Conservation (phyloP, 2,329 filamentous ascomycete species). For the Mycosphaerelloides madeirae region DNA sequence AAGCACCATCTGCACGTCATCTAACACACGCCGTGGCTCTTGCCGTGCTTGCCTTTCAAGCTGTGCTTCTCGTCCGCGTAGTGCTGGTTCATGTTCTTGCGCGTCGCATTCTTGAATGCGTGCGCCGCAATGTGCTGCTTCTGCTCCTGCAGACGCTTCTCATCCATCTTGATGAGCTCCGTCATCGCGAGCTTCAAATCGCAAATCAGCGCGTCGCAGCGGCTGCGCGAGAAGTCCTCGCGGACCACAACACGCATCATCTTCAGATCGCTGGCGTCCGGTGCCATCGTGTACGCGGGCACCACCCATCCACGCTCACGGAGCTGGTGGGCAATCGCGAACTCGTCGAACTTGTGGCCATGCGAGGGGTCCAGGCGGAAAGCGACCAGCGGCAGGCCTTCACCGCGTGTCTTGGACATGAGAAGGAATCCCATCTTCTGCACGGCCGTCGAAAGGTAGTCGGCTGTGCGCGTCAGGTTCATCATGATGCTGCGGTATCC, state of each 20-base stretch:
- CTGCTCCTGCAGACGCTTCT: slow-evolving; percentile 63
- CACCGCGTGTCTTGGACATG: slow-evolving; percentile 73
- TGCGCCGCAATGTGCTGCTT: slow-evolving; percentile 44
- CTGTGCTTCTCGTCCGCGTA: slow-evolving; percentile 76
- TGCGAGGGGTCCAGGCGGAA: slow-evolving; percentile 65
- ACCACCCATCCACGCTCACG: slow-evolving; percentile 88
- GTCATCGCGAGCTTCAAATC: slow-evolving; percentile 76
- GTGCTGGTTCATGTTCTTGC: slow-evolving; percentile 37
- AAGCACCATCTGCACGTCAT: not conserved
- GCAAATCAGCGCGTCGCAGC: slow-evolving; percentile 70
- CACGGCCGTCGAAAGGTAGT: slow-evolving; percentile 75
- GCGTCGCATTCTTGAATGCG: slow-evolving; percentile 17
- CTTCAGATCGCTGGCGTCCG: slow-evolving; percentile 76
- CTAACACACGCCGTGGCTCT: slow-evolving; percentile 83
- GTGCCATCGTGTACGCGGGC: slow-evolving; percentile 95
- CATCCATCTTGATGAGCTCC: slow-evolving; percentile 69
- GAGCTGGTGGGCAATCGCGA: slow-evolving; percentile 68
- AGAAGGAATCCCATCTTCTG: slow-evolving; percentile 76
- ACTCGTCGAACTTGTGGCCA: slow-evolving; percentile 53
- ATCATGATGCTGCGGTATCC: slow-evolving; percentile 92
- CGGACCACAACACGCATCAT: slow-evolving; percentile 89
- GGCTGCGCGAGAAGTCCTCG: slow-evolving; percentile 80
- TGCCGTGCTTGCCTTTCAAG: slow-evolving; percentile 82
- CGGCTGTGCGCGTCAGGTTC: slow-evolving; percentile 83
- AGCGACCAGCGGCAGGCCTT: slow-evolving; percentile 82